These are phyloP conservation scores for Polygonum maritimum DNA, from an alignment of 148 eudicot genomes.

Conservation along the genomic window DNA sequence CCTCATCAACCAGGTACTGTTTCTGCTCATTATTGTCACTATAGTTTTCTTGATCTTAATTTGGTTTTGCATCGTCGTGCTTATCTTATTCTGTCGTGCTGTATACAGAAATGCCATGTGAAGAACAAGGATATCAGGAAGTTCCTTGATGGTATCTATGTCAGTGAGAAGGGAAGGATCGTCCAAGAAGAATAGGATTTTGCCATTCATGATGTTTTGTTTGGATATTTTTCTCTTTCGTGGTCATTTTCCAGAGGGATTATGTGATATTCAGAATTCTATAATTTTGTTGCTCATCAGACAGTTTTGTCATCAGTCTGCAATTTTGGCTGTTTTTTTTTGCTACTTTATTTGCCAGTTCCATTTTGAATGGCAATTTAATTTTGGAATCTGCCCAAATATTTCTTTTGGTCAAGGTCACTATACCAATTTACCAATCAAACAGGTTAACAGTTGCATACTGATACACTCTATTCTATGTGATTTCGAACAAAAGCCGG, in stretches of 20 bases:
- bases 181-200: not conserved
- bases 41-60: not conserved
- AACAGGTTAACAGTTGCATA: too few relatives aligned
- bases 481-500: too few relatives aligned
- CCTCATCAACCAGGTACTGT: constrained; percentile 4
- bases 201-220: not conserved
- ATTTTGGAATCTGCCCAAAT: not conserved
- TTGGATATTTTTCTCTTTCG: not conserved
- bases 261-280: not conserved
- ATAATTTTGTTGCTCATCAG: not conserved
- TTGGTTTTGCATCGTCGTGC: not conserved
- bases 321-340: not conserved
- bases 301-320: not conserved
- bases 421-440: too few relatives aligned
- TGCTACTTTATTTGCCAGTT: not conserved
- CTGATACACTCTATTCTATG: too few relatives aligned
- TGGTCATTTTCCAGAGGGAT: not conserved
- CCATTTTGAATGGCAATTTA: not conserved
- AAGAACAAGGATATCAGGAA: constrained; percentile 12
- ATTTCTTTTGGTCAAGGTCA: not conserved
- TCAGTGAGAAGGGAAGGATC: constrained; percentile 10
- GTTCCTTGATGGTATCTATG: constrained; percentile 11
- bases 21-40: not conserved
- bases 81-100: not conserved
- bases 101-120: constrained; percentile 11